A percentile compares a stretch with the other conserved stretches of the same genome.
Conservation (phyloP, 768 basidiomycete genomes). For the Leccinum broughii region DNA sequence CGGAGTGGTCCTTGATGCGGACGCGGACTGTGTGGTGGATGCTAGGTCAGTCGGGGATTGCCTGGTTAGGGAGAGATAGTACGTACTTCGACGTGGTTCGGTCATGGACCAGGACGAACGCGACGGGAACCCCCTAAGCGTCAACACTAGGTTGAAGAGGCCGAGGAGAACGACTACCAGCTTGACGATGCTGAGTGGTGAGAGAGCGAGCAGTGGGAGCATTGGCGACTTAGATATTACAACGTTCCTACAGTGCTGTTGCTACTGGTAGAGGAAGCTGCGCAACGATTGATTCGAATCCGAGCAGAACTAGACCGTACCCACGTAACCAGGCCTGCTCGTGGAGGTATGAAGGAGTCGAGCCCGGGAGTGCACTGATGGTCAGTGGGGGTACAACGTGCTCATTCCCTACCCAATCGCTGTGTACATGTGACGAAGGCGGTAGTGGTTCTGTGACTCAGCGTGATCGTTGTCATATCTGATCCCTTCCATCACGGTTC, state of each 20-base stretch:
- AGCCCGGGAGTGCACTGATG: no score
- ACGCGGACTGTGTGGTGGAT: constrained; percentile 16
- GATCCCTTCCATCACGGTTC: neutral
- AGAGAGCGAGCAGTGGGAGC: neutral
- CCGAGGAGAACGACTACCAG: constrained; percentile 21
- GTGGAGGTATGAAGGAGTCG: no score
- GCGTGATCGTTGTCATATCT: neutral
- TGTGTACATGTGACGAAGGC: neutral
- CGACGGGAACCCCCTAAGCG: neutral
- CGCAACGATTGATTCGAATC: no score
- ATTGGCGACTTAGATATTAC: neutral
- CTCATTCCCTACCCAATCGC: neutral
- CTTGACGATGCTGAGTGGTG: constrained; percentile 23
- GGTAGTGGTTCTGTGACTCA: neutral
- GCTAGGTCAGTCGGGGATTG: neutral
- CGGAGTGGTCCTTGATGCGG: constrained; percentile 9
- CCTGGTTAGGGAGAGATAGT: neutral
- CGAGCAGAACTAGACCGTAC: no score
- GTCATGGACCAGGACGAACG: neutral
- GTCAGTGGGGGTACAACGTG: neutral
- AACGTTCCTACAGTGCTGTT: neutral
- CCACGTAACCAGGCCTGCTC: no score
- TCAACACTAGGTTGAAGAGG: constrained; percentile 16
- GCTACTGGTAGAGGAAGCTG: no score
- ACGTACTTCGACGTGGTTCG: constrained; percentile 19